Evolutionary conservation across 495 filamentous ascomycete species (phyloP), one percentile per base, ranked within the genome.

Genomic region (Penicillium riverlandense): DNA sequence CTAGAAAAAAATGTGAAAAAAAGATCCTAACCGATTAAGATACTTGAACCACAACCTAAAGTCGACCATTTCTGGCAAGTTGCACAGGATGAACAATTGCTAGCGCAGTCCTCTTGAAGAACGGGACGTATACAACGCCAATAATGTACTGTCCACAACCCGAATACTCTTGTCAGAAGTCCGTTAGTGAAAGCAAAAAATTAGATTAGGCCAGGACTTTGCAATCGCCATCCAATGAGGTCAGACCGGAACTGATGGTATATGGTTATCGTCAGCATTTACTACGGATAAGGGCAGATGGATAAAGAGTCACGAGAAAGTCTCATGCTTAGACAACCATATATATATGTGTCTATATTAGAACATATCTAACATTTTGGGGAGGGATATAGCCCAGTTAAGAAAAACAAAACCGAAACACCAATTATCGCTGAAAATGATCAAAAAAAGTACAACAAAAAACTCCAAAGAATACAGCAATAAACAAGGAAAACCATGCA

Each of bases 321-420:
- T 42, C 35, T 38, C 38, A 52, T 55, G 38, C 33, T 56, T 50
- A 49, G 45, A 50, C 49, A 57, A 48, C 12, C 31, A 44, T 45
- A 36, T 37, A 36, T 37, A 43, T 43, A 34, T 55, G 51, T 60
- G 41, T 60, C 52, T 34, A 47, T 41, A 58, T 61, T 59, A 57
- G 47, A 48, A 43, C 44, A 47, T 27, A 50, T 52, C 54, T 58
- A 61, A 55, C 43, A 52, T 61, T 61, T 55, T 58, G 47, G 38
- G 33, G 43, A 29, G 35, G 29, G 16, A 10, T 41, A 58, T 37
- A 44, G 45, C 50, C 45, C 30, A 29, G 32, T 44, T 34, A 7
- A 48, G 11, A 38, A 44, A 46, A 41, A 29, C n/a, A 44, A 44
- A 38, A 35, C 44, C 22, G 22, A 41, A 50, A 55, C 61, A 56